Evolutionary conservation across 441 rosid species (phyloP).

Genomic region (Sinapis alba): DNA sequence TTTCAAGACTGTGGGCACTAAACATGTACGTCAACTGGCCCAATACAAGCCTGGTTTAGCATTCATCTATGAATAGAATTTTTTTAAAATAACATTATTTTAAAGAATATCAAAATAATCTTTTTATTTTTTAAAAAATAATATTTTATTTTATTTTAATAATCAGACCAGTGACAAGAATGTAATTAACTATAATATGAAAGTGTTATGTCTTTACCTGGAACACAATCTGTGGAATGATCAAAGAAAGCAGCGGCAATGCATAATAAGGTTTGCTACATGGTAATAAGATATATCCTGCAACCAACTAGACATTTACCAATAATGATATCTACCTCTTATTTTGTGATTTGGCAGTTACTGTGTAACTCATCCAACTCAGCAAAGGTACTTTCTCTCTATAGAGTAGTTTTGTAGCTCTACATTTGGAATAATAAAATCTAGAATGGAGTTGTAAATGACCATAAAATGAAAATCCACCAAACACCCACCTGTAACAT

Average conservation of each 20-base stretch:
- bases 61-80: no score
- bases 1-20: no score
- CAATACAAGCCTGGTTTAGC: no score
- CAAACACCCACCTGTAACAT: not conserved
- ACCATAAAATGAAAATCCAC: not conserved
- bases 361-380: not conserved
- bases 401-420: slow-evolving; percentile 2
- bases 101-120: no score
- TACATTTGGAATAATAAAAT: not conserved
- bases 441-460: not conserved
- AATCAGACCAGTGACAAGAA: no score
- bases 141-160: no score
- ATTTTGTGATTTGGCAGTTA: not conserved
- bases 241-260: slow-evolving; percentile 80
- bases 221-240: slow-evolving; percentile 78
- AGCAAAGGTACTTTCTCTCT: not conserved
- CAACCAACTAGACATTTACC: not conserved
- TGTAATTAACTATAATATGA: no score
- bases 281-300: slow-evolving; percentile 68
- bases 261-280: no score
- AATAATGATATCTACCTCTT: not conserved
- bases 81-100: no score
- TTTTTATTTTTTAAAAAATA: no score
- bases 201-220: slow-evolving; percentile 52
- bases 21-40: no score